phyloP scores from a whole-genome alignment of 2,329 filamentous ascomycete species.

The Penicillium sp. region DNA sequence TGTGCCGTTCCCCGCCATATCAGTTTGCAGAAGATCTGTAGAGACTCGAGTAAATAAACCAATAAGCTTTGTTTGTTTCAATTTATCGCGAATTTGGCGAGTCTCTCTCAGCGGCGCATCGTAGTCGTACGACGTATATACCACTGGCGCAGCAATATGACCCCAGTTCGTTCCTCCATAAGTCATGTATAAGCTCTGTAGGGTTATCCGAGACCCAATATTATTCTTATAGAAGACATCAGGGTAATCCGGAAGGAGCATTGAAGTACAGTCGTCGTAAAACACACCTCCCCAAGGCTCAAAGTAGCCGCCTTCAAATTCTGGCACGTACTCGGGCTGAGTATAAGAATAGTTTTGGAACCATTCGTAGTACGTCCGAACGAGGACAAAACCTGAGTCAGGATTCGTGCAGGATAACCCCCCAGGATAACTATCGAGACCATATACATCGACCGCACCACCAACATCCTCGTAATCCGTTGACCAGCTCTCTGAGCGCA shows the following conservation, averaged over 20 bases:
- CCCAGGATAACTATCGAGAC: constrained; percentile 60
- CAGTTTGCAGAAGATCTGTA: constrained; percentile 47
- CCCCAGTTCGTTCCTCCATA: constrained; percentile 83
- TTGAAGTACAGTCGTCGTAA: constrained; percentile 61
- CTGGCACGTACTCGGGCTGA: constrained; percentile 51
- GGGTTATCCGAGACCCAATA: constrained; percentile 61
- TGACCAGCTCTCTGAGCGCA: constrained; percentile 58
- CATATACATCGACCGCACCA: constrained; percentile 61
- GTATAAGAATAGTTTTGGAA: constrained; percentile 54
- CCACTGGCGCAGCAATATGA: constrained; percentile 66
- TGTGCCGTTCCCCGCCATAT: constrained; percentile 55
- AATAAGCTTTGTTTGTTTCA: constrained; percentile 57
- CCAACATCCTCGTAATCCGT: constrained; percentile 52
- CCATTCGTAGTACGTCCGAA: constrained; percentile 55
- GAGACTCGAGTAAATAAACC: constrained; percentile 50
- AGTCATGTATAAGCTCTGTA: constrained; percentile 74
- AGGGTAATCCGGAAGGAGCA: constrained; percentile 69
- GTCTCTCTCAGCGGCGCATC: constrained; percentile 62
- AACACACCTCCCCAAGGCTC: constrained; percentile 71
- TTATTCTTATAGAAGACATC: constrained; percentile 77
- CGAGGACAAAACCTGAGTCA: constrained; percentile 47
- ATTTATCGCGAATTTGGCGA: constrained; percentile 73
- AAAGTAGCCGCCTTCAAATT: constrained; percentile 68
- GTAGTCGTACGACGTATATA: constrained; percentile 61
- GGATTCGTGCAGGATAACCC: constrained; percentile 45